Conservation (phyloP, 148 eudicot species). For the Camellia granthamiana region DNA sequence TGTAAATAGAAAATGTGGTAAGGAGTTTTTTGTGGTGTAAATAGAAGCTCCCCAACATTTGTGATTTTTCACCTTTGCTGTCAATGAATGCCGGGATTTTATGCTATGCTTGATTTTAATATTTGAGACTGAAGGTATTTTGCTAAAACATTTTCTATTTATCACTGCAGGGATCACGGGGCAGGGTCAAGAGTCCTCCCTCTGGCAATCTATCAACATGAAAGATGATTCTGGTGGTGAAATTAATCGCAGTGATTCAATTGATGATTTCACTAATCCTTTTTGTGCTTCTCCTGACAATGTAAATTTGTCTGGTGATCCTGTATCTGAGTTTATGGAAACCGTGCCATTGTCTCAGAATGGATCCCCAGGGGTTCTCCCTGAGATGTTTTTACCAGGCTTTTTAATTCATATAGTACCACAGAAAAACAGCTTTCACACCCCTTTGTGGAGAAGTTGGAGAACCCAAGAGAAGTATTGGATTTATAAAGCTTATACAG, state of each 20-base stretch:
- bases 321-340: constrained; percentile 51
- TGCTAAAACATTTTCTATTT: neutral
- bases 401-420: constrained; percentile 54
- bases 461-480: constrained; percentile 29
- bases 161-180: constrained; percentile 24
- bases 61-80: neutral
- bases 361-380: constrained; percentile 34
- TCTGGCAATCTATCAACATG: constrained; percentile 18
- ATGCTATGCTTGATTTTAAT: neutral
- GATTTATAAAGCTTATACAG: constrained; percentile 53
- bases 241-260: constrained; percentile 18
- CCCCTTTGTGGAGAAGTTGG: constrained; percentile 49
- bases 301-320: constrained; percentile 29
- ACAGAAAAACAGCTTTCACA: constrained; percentile 27
- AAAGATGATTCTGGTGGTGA: constrained; percentile 19
- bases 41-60: neutral
- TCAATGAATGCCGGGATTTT: neutral
- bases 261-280: constrained; percentile 27
- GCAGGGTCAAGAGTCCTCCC: constrained; percentile 26
- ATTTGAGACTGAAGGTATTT: neutral
- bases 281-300: constrained; percentile 19
- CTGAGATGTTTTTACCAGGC: constrained; percentile 66
- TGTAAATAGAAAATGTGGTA: no score
- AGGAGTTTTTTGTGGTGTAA: no score
- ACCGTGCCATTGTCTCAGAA: constrained; percentile 40